Conservation (phyloP, 345 rosid genomes). For the Sonneratia alba region DNA sequence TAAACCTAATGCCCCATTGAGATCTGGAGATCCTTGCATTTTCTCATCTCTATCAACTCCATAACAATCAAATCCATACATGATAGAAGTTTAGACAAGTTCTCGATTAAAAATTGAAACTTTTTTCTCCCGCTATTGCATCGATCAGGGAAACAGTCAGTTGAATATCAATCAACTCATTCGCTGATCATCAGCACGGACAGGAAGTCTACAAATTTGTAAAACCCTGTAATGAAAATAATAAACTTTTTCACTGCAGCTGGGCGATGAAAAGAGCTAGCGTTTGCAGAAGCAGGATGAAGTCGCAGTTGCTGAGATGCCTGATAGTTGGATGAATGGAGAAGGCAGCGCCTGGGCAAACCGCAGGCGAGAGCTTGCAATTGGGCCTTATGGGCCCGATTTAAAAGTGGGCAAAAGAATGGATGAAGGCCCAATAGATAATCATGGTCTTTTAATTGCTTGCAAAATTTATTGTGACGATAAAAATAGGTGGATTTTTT, state of each 20-base stretch:
- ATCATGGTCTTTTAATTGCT: background rate
- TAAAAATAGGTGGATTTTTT: too few relatives aligned
- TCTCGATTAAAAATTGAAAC: background rate
- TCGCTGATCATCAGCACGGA: background rate
- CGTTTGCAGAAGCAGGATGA: background rate
- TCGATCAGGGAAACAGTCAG: too few relatives aligned
- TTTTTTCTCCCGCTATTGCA: background rate
- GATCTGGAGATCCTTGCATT: too few relatives aligned
- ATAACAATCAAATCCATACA: background rate
- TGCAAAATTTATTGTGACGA: too few relatives aligned
- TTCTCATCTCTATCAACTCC: too few relatives aligned
- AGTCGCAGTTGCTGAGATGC: background rate
- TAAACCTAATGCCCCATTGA: too few relatives aligned
- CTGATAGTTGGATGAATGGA: too few relatives aligned
- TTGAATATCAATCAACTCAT: background rate
- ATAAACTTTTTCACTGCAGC: background rate
- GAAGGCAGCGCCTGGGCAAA: background rate
- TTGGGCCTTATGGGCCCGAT: background rate
- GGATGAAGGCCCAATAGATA: background rate
- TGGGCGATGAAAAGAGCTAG: background rate
- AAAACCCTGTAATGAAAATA: background rate
- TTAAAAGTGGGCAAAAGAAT: too few relatives aligned
- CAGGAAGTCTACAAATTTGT: background rate
- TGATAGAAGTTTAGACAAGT: background rate
- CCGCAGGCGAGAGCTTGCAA: background rate